Base-by-base conservation (phyloP, 208 protist genomes). In the Leishmania mexicana region DNA sequence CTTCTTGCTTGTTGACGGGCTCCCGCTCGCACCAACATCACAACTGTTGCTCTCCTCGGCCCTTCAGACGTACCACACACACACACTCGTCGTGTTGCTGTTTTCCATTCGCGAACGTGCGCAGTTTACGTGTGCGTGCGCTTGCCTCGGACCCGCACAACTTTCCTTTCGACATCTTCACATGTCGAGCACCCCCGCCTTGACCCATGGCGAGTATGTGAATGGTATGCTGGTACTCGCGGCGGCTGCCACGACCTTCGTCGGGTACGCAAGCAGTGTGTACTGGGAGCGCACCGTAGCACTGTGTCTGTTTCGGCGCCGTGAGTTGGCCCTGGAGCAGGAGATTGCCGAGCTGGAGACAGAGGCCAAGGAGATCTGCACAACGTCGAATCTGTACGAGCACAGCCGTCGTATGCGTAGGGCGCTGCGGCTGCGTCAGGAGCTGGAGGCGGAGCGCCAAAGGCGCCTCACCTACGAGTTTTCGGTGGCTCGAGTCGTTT, bases 391-490 rank as follows among this genome's bases (percentile, higher is more conserved):
- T 64, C 70, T 92, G 62, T 84, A 85, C 58, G 58, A 85, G 57
- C 87, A 89, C 65, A 89, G 90, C 47, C 86, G 87, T 21, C 53
- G 89, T 6, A 77, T 75, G 74, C 84, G 92, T n/a, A 51, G 74
- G 38, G 74, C 76, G 31, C 54, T 88, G 71, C 40, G 57, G 57
- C 85, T 94, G 3, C 77, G 81, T 17, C 83, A 82, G 49, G 81
- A 91, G 81, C 76, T 92, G 8, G 76, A 81, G 31, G 60, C 68
- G 60, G 72, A 85, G 72, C 88, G 85, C 7, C 58, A 73, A 10
- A 70, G 72, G 21, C 90, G 90, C 53, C 84, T 58, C 57, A 28
- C 28, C 38, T 80, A 90, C 72, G 60, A 73, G 65, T 31, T 75
- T 19, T 76, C 81, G 0, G 49, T 75, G 17, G 71, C 76, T 62